These are phyloP conservation scores for Alternaria infectoria DNA, from an alignment of 2,329 filamentous ascomycete genomes.

Conservation along the genomic window DNA sequence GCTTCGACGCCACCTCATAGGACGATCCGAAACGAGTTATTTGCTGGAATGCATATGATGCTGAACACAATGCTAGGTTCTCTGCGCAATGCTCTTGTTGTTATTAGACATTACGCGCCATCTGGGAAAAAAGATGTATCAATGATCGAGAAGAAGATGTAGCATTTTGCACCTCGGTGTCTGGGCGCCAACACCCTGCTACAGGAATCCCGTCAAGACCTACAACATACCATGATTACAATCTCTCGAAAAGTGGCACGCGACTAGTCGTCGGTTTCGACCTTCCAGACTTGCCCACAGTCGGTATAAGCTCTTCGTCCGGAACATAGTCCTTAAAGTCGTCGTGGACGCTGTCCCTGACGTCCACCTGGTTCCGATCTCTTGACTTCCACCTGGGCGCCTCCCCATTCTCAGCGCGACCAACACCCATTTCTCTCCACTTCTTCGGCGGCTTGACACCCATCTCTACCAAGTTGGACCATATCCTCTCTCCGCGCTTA, in stretches of 20 bases:
- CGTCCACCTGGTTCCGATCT: constrained; percentile 34
- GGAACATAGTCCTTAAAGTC: constrained; percentile 10
- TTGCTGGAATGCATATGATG: no score
- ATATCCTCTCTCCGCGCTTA: constrained; percentile 56
- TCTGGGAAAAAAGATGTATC: no score
- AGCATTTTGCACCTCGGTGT: no score
- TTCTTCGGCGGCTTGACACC: constrained; percentile 64
- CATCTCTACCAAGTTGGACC: constrained; percentile 54
- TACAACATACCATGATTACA: no score
- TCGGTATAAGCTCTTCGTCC: constrained; percentile 40
- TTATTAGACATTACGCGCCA: no score
- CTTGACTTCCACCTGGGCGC: constrained; percentile 44
- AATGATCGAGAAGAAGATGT: no score
- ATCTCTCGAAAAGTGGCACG: neutral
- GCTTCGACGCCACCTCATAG: no score
- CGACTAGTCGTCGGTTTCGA: neutral
- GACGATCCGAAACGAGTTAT: no score
- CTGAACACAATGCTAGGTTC: no score
- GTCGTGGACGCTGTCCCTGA: constrained; percentile 34
- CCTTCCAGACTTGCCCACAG: constrained; percentile 26
- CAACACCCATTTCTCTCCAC: constrained; percentile 57
- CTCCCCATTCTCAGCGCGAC: constrained; percentile 35
- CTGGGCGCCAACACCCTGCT: no score
- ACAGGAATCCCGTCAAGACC: no score
- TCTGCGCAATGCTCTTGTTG: no score